These are phyloP conservation scores for Ophiocordyceps robertsii DNA, from an alignment of 2,329 filamentous ascomycete species.

Conservation along the genomic window DNA sequence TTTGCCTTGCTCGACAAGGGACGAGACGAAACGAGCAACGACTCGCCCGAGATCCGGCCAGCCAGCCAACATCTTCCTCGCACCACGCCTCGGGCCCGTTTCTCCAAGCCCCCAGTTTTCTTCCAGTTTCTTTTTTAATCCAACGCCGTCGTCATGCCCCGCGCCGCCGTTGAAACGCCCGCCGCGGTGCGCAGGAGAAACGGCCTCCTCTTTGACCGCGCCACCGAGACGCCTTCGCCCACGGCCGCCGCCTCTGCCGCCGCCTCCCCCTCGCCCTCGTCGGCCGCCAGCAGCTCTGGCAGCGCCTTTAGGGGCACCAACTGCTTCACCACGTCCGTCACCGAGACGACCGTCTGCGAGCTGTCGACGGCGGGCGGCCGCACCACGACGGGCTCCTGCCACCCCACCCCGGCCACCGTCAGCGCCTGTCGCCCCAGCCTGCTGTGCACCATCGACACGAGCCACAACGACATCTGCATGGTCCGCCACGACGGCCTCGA, in stretches of 20 bases:
- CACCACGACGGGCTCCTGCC: too few species aligned
- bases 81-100: too few species aligned
- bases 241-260: not conserved
- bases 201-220: too few species aligned
- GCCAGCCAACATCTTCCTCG: too few species aligned
- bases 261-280: not conserved
- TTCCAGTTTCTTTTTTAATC: not conserved
- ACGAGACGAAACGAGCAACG: not conserved
- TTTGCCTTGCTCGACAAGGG: not conserved
- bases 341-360: constrained; percentile 24
- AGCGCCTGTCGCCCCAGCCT: constrained; percentile 28
- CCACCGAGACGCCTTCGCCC: too few species aligned
- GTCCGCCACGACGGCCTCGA: constrained; percentile 23
- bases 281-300: constrained; percentile 5
- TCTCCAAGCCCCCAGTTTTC: too few species aligned
- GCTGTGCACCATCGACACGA: constrained; percentile 27
- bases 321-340: constrained; percentile 23
- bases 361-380: too few species aligned
- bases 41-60: not conserved
- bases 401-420: constrained; percentile 17
- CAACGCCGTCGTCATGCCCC: not conserved
- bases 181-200: not conserved
- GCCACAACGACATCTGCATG: constrained; percentile 27
- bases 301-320: constrained; percentile 9
- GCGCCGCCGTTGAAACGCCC: not conserved